Percentiles rank a stretch among this genome's conserved stretches.
Conservation (phyloP, 2,329 filamentous ascomycete species). For the Didymella lethalis region DNA sequence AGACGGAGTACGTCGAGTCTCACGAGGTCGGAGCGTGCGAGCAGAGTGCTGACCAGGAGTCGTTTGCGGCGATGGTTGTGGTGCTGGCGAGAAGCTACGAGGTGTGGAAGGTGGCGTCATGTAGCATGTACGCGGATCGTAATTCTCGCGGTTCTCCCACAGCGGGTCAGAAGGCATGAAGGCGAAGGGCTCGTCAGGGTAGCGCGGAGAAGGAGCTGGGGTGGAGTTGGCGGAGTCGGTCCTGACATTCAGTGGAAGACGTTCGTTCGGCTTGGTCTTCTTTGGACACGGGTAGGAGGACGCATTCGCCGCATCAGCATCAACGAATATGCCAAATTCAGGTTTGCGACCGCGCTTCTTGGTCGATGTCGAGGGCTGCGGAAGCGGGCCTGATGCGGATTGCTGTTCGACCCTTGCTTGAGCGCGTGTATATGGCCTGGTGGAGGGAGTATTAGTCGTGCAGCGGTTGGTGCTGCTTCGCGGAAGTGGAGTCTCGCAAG, state of each 20-base stretch:
- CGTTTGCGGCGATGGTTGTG: conserved; percentile 7
- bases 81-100: not conserved
- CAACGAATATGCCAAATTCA: conserved; percentile 27
- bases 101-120: conserved; percentile 13
- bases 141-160: conserved; percentile 34
- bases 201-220: conserved; percentile 22
- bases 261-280: conserved; percentile 16
- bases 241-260: conserved; percentile 19
- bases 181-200: conserved; percentile 21
- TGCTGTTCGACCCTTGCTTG: conserved; percentile 10
- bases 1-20: not conserved
- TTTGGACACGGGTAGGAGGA: conserved; percentile 10
- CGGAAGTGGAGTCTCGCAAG: conserved; percentile 22
- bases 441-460: not conserved
- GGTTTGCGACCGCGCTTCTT: conserved; percentile 23
- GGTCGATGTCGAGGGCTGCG: not conserved
- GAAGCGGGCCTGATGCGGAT: not conserved
- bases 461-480: not conserved
- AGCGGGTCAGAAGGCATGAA: conserved; percentile 22
- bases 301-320: conserved; percentile 4
- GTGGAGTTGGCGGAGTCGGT: conserved; percentile 20
- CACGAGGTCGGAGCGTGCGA: not conserved
- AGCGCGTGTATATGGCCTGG: conserved; percentile 7
- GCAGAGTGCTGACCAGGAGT: conserved; percentile 3
- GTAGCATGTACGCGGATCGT: conserved; percentile 11